Base-by-base conservation (phyloP, 208 protist species). In the Crithidia mellificae region DNA sequence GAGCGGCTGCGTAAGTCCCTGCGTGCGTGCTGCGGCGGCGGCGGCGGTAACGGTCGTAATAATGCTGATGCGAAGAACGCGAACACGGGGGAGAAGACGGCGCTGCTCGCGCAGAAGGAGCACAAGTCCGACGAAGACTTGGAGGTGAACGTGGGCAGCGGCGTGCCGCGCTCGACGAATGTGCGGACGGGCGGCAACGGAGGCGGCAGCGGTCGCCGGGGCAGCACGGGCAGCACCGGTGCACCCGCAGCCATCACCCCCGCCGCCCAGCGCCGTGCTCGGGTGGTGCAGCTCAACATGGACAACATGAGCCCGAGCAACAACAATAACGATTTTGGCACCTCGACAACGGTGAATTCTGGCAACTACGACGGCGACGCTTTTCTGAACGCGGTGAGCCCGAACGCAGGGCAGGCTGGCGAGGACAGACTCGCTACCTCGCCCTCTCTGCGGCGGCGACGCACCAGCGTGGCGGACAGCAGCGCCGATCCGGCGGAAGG, bases 1-100 rank as follows among this genome's bases (percentile, higher is more conserved):
- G 0, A 58, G 68, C 17, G 55, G 75, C 50, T 68, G 84, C 78
- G 43, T n/a, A n/a, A n/a, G n/a, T n/a, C n/a, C n/a, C n/a, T n/a
- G n/a, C n/a, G n/a, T n/a, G n/a, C n/a, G n/a, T n/a, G n/a, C n/a
- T n/a, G n/a, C n/a, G n/a, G n/a, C n/a, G n/a, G n/a, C n/a, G n/a
- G n/a, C n/a, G n/a, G n/a, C n/a, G n/a, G n/a, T n/a, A n/a, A n/a
- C n/a, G n/a, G n/a, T n/a, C n/a, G n/a, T n/a, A n/a, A n/a, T n/a
- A n/a, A n/a, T n/a, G n/a, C n/a, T n/a, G n/a, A n/a, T n/a, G n/a
- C n/a, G n/a, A n/a, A n/a, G n/a, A n/a, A 85, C 64, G 66, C 78
- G 0, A 53, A 82, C 30, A 69, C 64, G n/a, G 14, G 53, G 7
- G 46, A 67, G 19, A 77, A 86, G 47, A 27, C 44, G 30, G 51